These are phyloP conservation scores for Prunus fruticosa DNA, from an alignment of 306 rosid species.

Conservation along the genomic window DNA sequence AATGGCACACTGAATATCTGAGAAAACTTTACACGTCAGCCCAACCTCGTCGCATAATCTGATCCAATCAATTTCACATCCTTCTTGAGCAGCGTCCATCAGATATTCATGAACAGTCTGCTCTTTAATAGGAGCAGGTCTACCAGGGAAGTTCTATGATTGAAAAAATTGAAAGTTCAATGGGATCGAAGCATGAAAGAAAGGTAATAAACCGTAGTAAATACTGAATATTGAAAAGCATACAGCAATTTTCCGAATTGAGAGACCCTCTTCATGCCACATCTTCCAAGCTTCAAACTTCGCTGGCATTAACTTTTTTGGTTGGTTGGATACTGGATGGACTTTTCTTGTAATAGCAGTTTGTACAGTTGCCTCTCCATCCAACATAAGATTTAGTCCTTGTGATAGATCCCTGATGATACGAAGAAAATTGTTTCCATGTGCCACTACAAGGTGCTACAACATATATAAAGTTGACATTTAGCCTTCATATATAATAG, in stretches of 20 bases:
- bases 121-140: constrained; percentile 82
- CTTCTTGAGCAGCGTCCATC: constrained; percentile 75
- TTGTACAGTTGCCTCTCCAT: constrained; percentile 52
- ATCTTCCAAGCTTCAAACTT: constrained; percentile 80
- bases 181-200: constrained; percentile 16
- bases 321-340: constrained; percentile 35
- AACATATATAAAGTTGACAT: constrained; percentile 26
- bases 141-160: constrained; percentile 58
- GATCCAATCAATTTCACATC: constrained; percentile 68
- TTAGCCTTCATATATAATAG: constrained; percentile 25
- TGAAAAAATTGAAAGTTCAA: not conserved
- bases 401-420: constrained; percentile 46
- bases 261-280: constrained; percentile 79
- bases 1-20: constrained; percentile 59
- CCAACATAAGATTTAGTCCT: constrained; percentile 58
- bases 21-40: constrained; percentile 39
- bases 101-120: constrained; percentile 69
- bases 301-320: constrained; percentile 49
- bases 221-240: constrained; percentile 18
- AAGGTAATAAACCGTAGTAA: constrained; percentile 10
- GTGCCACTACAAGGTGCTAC: constrained; percentile 64
- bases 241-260: constrained; percentile 71
- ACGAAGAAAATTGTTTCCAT: constrained; percentile 71
- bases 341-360: constrained; percentile 40
- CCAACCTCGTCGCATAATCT: constrained; percentile 58